Base-by-base conservation (phyloP, 2,329 filamentous ascomycete species). In the Juglanconis sp. region DNA sequence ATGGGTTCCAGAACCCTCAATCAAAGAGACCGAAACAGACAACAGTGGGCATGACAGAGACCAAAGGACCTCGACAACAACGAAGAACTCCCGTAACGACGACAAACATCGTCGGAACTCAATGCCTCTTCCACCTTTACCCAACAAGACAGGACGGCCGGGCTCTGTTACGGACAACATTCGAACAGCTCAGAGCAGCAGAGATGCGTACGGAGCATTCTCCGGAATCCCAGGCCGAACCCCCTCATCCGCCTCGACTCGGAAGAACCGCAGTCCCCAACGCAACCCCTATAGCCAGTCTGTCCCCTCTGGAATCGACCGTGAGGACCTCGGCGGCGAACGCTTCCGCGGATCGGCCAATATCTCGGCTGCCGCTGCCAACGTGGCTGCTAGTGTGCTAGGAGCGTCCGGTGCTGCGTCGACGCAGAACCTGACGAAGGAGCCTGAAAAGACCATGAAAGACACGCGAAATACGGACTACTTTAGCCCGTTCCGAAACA, bases 251-350 rank as follows among this genome's bases (percentile, higher is more conserved):
- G 38, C 49, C 5, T 62, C 60, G 35, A 42, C 57, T 6, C 49
- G 58, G 36, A 63, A 58, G 58, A 63, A 55, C 17, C 61, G 61
- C 50, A 63, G 61, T 35, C 61, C 61, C 2, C 54, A 57, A 58
- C 51, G 58, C n/a, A 60, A 61, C 32, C 54, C 58, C 9, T 54
- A 60, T 51, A 63, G 61, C 54, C 58, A 57, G 38, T 61, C 58
- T 5, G 50, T 53, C 15, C 61, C 61, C 2, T 49, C 48, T 5
- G 53, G 53, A n/a, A 40, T 62, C 52, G 53, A 53, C 47, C 60
- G 60, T 15, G 48, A 42, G 31, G 52, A 59, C 6, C 3, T 6
- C 4, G 36, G 48, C 6, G 10, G 40, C 35, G 60, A 60, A 40
- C 53, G 60, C 9, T 17, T 36, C 34, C 57, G 52, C 13, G 44